Conservation (phyloP, 202 grass and related monocot genomes). For the Schoenoplectus triqueter region DNA sequence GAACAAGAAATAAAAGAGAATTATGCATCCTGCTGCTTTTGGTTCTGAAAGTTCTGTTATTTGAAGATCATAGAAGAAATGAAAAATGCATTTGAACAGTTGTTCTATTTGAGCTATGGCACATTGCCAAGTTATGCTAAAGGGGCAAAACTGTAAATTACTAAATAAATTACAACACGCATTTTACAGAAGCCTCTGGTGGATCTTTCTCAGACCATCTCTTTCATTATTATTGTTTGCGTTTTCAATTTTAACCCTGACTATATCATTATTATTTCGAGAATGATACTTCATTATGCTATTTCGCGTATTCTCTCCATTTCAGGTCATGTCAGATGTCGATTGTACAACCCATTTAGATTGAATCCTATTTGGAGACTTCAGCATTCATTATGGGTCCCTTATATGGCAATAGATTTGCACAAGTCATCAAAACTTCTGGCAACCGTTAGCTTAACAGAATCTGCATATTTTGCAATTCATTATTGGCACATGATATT, state of each 20-base stretch:
- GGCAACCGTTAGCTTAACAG: not conserved
- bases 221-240: conserved; percentile 5
- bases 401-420: not conserved
- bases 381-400: not conserved
- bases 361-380: not conserved
- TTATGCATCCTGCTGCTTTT: not conserved
- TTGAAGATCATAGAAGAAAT: conserved; percentile 2
- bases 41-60: not conserved
- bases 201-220: not conserved
- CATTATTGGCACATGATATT: not conserved
- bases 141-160: not conserved
- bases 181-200: not conserved
- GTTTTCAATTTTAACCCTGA: not conserved
- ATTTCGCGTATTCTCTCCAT: not conserved
- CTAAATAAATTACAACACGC: not conserved
- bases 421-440: not conserved
- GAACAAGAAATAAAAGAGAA: not conserved
- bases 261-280: conserved; percentile 9
- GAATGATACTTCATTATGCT: not conserved
- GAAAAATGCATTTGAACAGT: conserved; percentile 4
- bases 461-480: conserved; percentile 12
- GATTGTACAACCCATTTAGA: not conserved
- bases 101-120: not conserved
- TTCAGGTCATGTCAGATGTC: not conserved
- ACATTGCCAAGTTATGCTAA: not conserved